Base-by-base conservation (phyloP, 768 basidiomycete species). In the Lactifluus pinguis region DNA sequence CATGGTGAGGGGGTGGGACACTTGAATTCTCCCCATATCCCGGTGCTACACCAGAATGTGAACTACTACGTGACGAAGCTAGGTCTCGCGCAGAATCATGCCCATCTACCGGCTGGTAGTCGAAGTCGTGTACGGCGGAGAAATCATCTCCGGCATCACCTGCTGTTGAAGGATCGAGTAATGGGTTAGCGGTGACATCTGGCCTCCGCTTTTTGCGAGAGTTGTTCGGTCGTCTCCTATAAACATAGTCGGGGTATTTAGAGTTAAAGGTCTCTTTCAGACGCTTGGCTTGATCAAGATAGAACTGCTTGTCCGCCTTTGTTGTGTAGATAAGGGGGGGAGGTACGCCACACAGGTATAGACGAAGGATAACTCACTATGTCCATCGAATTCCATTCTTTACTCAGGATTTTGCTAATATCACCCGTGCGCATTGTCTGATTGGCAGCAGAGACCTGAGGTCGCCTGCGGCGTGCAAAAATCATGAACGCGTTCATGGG, bases 401-500 rank as follows among this genome's bases (percentile, higher is more conserved):
- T 86, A 74, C 85, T 87, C 63, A 93, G 76, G 56, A 93, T 83
- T 74, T 93, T 93, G 76, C 86, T 88, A 56, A 93, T 90, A 68
- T 93, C 91, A 15, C 91, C 91, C 0, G 91, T 93, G 44, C 91
- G 85, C 88, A 93, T 86, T 49, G 88, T 82, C 71, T 91, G 89
- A 70, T 93, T 88, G 64, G 87, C 87, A n/a, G 87, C 83, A 8
- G 87, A 84, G 38, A 93, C 88, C 71, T 93, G 87, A 17, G 90
- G 90, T 47, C 90, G 77, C 59, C 90, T 80, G 55, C 85, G 80
- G 25, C 90, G 82, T 62, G 91, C 90, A 68, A 92, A 93, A 61
- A 93, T 92, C 90, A 93, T 92, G 76, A 93, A 93, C 21, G 90
- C 90, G 71, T 93, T 93, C 90, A 93, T 92, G 38, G 90, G 90